These are phyloP conservation scores for Entomortierella beljakovae DNA, from an alignment of 192 early-diverging fungal species.

Conservation along the genomic window DNA sequence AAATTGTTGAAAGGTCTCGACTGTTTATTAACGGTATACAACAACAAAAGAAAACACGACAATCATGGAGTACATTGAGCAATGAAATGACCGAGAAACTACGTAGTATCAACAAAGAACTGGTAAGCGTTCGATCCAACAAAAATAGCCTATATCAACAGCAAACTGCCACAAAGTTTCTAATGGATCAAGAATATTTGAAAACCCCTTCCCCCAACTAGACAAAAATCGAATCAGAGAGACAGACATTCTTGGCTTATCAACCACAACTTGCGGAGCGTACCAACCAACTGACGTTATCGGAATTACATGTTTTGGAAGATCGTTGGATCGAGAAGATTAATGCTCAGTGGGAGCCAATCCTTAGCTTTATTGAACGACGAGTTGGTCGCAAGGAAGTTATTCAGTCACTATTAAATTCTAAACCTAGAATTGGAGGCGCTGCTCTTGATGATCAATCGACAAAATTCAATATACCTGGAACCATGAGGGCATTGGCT, in stretches of 20 bases:
- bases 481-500: not conserved
- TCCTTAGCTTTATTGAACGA: conserved; percentile 20
- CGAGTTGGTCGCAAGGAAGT: conserved; percentile 8
- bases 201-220: no score
- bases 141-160: no score
- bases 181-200: not conserved
- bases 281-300: not conserved
- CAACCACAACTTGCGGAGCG: conserved; percentile 4
- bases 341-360: conserved; percentile 24
- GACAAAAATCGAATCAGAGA: conserved; percentile 11
- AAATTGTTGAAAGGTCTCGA: conserved; percentile 3
- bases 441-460: not conserved
- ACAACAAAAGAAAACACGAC: not conserved
- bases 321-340: conserved; percentile 25
- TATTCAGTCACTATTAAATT: conserved; percentile 1
- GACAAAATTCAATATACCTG: not conserved
- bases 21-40: conserved; percentile 3
- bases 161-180: not conserved
- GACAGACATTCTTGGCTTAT: conserved; percentile 6
- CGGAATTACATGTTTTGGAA: conserved; percentile 18
- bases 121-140: conserved; percentile 11
- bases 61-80: conserved; percentile 10
- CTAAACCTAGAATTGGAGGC: not conserved
- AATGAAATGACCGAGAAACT: conserved; percentile 9
- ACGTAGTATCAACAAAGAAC: not conserved